phyloP scores from a whole-genome alignment of 164 flowering plant species.

The Stephania japonica region DNA sequence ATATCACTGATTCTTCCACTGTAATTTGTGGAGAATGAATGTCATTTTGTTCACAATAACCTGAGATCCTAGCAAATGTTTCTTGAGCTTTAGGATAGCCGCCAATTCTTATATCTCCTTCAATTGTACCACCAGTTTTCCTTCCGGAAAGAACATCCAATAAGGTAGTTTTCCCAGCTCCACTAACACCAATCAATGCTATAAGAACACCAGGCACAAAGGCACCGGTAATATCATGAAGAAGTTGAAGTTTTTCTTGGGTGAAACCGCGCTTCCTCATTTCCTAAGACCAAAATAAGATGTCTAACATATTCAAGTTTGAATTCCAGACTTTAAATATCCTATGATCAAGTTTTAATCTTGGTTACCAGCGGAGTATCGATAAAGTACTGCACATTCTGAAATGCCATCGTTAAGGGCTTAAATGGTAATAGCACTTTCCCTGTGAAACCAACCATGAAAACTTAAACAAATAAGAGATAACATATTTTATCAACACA shows the following conservation, averaged over 20 bases:
- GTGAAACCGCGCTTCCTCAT: conserved; percentile 59
- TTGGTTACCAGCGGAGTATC: conserved; percentile 54
- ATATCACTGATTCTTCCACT: conserved; percentile 63
- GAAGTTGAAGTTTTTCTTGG: conserved; percentile 57
- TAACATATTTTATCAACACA: background rate
- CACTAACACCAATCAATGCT: conserved; percentile 86
- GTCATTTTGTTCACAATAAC: conserved; percentile 79
- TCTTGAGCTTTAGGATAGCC: conserved; percentile 72
- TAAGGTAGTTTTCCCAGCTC: conserved; percentile 84
- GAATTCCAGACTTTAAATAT: background rate
- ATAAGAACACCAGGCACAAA: conserved; percentile 77
- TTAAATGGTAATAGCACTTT: conserved; percentile 54
- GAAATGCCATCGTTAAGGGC: conserved; percentile 50
- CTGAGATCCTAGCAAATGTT: conserved; percentile 80
- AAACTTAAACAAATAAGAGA: background rate
- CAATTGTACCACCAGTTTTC: conserved; percentile 65
- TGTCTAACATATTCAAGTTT: background rate
- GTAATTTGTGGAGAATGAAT: conserved; percentile 79
- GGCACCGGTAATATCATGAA: conserved; percentile 55
- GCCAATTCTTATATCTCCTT: conserved; percentile 63
- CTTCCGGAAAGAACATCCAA: conserved; percentile 83
- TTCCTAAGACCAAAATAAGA: conserved; percentile 35
- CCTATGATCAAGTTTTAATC: background rate
- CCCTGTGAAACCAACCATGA: conserved; percentile 27
- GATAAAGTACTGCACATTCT: conserved; percentile 54